These are phyloP conservation scores for Colletotrichum theobromicola DNA, from an alignment of 2,329 filamentous ascomycete species.

Conservation along the genomic window DNA sequence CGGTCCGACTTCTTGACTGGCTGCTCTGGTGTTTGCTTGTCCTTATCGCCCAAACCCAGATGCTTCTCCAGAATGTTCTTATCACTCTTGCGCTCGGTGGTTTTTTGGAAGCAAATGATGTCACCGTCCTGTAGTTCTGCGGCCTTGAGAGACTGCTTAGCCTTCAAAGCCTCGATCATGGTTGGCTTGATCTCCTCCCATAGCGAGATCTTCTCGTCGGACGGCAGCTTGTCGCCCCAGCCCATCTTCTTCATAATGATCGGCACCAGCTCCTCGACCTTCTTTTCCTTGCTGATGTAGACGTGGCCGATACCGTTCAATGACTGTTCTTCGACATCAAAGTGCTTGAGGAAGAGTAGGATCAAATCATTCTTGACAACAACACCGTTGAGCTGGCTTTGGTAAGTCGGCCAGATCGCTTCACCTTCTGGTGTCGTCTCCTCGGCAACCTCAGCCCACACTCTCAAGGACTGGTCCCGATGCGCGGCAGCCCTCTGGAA, in stretches of 20 bases:
- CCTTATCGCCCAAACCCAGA: slow-evolving; percentile 43
- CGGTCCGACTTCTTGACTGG: slow-evolving; percentile 50
- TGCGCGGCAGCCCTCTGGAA: slow-evolving; percentile 57
- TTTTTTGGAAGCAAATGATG: slow-evolving; percentile 90
- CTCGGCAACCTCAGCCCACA: slow-evolving; percentile 85
- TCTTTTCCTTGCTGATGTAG: slow-evolving; percentile 87
- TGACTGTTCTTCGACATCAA: slow-evolving; percentile 78
- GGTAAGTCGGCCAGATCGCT: slow-evolving; percentile 72
- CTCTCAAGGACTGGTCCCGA: slow-evolving; percentile 75
- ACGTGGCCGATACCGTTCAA: slow-evolving; percentile 81
- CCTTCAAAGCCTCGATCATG: slow-evolving; percentile 95
- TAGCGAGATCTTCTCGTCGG: slow-evolving; percentile 67
- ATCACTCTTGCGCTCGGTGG: slow-evolving; percentile 53
- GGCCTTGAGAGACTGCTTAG: slow-evolving; percentile 85
- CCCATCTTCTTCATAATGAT: slow-evolving; percentile 82
- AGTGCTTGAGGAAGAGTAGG: slow-evolving; percentile 91
- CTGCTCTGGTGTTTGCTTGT: slow-evolving; percentile 42
- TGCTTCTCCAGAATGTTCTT: slow-evolving; percentile 42
- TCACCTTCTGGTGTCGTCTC: slow-evolving; percentile 71
- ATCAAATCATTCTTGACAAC: slow-evolving; percentile 68
- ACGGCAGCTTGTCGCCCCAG: slow-evolving; percentile 78
- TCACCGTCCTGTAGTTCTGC: slow-evolving; percentile 98
- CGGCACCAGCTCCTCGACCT: slow-evolving; percentile 82
- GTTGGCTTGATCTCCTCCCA: slow-evolving; percentile 98
- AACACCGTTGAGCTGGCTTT: slow-evolving; percentile 60